These are phyloP conservation scores for Paramecium octaurelia DNA, from an alignment of 73 alveolate genomes.

Conservation along the genomic window DNA sequence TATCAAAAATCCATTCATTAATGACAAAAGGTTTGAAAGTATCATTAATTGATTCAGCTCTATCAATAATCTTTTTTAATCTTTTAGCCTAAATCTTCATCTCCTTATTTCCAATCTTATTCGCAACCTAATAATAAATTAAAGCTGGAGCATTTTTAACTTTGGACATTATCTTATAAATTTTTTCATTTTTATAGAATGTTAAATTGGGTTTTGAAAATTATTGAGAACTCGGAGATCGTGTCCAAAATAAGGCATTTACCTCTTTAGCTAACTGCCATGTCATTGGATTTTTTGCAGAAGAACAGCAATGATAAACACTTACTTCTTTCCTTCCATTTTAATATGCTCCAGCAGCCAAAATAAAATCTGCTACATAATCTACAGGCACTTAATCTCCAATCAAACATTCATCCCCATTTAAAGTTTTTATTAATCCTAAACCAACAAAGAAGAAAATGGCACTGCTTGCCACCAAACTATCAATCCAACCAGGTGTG, in stretches of 20 bases:
- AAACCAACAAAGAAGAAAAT: slow-evolving; percentile 75
- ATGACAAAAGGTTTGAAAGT: slow-evolving; percentile 67
- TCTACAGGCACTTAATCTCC: slow-evolving; percentile 93
- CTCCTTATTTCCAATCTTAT: slow-evolving; percentile 60
- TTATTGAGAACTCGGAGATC: slow-evolving; percentile 67
- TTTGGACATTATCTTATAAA: slow-evolving; percentile 10
- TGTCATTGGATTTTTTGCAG: slow-evolving; percentile 75
- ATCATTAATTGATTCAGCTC: slow-evolving; percentile 68
- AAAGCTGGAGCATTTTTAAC: slow-evolving; percentile 71
- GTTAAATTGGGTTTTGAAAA: slow-evolving; percentile 53
- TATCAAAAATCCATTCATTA: slow-evolving; percentile 84
- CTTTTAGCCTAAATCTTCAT: slow-evolving; percentile 69
- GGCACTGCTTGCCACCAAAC: slow-evolving; percentile 85
- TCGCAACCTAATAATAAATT: slow-evolving; percentile 49
- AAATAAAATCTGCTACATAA: slow-evolving; percentile 72
- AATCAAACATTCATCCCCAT: slow-evolving; percentile 68
- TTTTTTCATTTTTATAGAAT: slow-evolving; percentile 49
- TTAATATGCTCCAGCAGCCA: slow-evolving; percentile 69
- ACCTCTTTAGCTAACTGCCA: slow-evolving; percentile 67
- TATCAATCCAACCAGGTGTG: slow-evolving; percentile 93
- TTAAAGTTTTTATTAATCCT: slow-evolving; percentile 77
- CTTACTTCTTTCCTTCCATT: slow-evolving; percentile 30
- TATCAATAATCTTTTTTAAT: slow-evolving; percentile 66
- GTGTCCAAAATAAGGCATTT: slow-evolving; percentile 55
- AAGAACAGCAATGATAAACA: slow-evolving; percentile 77